These are phyloP conservation scores for Sclerotinia glacialis DNA, from an alignment of 2,329 filamentous ascomycete genomes.

Conservation along the genomic window DNA sequence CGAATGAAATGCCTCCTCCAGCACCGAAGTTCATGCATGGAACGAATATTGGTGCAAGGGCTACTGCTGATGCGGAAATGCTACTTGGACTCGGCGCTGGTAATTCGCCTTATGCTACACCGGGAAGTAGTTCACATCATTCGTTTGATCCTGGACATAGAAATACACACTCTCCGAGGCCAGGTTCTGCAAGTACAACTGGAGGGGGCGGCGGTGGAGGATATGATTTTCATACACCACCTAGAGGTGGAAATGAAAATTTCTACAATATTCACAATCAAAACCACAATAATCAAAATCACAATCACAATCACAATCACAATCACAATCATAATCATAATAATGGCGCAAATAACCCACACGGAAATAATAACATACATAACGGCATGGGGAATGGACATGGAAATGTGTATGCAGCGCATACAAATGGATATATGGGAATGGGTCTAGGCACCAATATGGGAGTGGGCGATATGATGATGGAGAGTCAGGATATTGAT, in stretches of 20 bases:
- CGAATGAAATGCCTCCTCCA: slow-evolving; percentile 34
- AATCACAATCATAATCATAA: neutral
- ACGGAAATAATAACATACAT: neutral
- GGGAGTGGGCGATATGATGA: slow-evolving; percentile 54
- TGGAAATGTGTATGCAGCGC: slow-evolving; percentile 6
- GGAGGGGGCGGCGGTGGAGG: neutral
- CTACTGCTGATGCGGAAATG: slow-evolving; percentile 48
- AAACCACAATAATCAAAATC: neutral
- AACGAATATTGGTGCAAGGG: slow-evolving; percentile 37
- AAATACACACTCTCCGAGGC: slow-evolving; percentile 15
- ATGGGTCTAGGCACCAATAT: slow-evolving; percentile 33
- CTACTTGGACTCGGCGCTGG: slow-evolving; percentile 47
- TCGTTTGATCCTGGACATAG: slow-evolving; percentile 24
- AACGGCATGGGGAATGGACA: slow-evolving; percentile 15
- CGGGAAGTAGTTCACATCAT: slow-evolving; percentile 24
- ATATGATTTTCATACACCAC: neutral
- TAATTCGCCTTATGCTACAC: slow-evolving; percentile 43
- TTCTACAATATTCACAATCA: neutral
- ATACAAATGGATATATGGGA: slow-evolving; percentile 29
- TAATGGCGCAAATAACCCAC: neutral
- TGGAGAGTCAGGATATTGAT: slow-evolving; percentile 75
- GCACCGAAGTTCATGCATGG: slow-evolving; percentile 39
- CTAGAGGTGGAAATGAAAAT: neutral
- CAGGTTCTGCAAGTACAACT: neutral
- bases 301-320: neutral